Conservation (phyloP, 768 basidiomycete genomes). For the Candolleomyces aberdarensis region DNA sequence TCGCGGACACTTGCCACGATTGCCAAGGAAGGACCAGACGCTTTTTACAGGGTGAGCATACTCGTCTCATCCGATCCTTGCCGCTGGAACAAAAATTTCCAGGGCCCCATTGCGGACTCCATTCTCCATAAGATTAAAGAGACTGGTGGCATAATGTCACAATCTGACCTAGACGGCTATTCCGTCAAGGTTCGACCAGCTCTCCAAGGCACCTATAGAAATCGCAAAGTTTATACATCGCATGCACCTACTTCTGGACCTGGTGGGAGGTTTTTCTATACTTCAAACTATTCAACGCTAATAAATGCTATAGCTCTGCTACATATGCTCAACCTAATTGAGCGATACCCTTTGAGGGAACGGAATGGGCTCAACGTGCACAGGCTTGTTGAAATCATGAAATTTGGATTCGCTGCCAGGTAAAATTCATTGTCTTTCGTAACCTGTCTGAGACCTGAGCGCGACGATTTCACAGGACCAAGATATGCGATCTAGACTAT, state of each 20-base stretch:
- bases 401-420: slow-evolving; percentile 62
- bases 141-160: slow-evolving; percentile 78
- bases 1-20: slow-evolving; percentile 74
- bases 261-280: slow-evolving; percentile 28
- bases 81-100: slow-evolving; percentile 1
- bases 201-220: slow-evolving; percentile 72
- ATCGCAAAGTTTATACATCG: slow-evolving; percentile 78
- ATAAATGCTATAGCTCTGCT: slow-evolving; percentile 53
- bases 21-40: slow-evolving; percentile 72
- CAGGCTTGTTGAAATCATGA: slow-evolving; percentile 79
- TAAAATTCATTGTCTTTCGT: slow-evolving; percentile 11
- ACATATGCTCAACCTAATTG: slow-evolving; percentile 88
- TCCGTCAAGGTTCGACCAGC: slow-evolving; percentile 67
- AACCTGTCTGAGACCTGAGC: not conserved
- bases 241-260: slow-evolving; percentile 86
- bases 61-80: slow-evolving; percentile 1
- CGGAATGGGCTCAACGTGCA: slow-evolving; percentile 68
- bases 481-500: slow-evolving; percentile 76
- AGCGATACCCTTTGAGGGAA: slow-evolving; percentile 60
- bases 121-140: slow-evolving; percentile 65
- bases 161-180: slow-evolving; percentile 73
- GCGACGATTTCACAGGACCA: slow-evolving; percentile 50
- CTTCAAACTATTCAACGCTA: not conserved
- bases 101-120: slow-evolving; percentile 82
- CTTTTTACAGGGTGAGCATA: slow-evolving; percentile 69